Evolutionary conservation across 2,329 filamentous ascomycete species (phyloP), one percentile per base, ranked within the genome.

Genomic region (Fusarium drepaniforme): DNA sequence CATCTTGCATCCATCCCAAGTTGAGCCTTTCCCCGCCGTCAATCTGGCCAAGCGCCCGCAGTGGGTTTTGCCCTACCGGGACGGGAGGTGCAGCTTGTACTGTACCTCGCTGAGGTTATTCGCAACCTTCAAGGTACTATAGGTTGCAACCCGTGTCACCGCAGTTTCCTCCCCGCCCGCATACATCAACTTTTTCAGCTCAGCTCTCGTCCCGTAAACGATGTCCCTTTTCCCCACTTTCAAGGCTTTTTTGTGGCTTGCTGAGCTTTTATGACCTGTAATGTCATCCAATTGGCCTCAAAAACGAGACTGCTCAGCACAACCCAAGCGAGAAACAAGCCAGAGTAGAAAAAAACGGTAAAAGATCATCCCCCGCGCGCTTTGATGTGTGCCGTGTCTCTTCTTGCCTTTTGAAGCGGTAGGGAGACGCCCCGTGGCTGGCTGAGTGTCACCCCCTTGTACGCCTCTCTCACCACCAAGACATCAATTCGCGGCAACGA

Each of bases 231-330:
- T 60, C 57, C 57, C 37, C 57, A 23, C 57, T 59, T n/a, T 37
- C 23, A 21, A 59, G 35, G 12, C 56, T 38, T 37, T 25, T 37
- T 59, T 46, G 71, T 74, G 72, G 72, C 72, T 74, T 71, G 64
- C 72, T 74, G 71, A 75, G 57, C 23, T 40, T 40, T 42, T 58
- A 15, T 56, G 53, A 38, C 53, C 23, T 60, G 57, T 28, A 23
- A 28, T 21, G 37, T 42, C 37, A 21, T n/a, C 37, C 57, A 60
- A 60, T 60, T 40, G 35, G 35, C 37, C 57, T 60, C 57, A 60
- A 28, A 51, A 58, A 58, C 15, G 57, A 56, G 51, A 30, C 28
- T 33, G 28, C 35, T 37, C 35, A 37, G 35, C 35, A 21, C 11
- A 3, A 6, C 28, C 28, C 28, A 35, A 33, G 51, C 51, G 51